phyloP scores from a whole-genome alignment of 768 basidiomycete species.

The Mycena sanguinolenta region DNA sequence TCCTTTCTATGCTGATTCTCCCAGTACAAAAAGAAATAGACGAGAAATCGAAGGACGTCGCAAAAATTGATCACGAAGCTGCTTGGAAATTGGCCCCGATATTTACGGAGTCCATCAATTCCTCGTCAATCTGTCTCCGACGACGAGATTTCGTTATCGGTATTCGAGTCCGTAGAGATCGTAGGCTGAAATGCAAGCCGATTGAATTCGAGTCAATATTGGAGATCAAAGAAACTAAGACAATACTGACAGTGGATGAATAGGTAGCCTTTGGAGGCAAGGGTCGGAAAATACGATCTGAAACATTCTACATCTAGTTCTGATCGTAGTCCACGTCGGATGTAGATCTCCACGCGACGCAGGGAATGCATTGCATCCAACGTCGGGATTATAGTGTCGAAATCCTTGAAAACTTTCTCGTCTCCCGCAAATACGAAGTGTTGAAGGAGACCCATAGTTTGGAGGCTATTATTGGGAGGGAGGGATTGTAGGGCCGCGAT shows the following conservation, averaged over 20 bases:
- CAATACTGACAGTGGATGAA: background rate
- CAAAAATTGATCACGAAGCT: too few species aligned
- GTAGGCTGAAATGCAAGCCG: background rate
- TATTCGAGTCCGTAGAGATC: too few species aligned
- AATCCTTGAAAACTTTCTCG: background rate
- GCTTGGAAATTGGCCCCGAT: too few species aligned
- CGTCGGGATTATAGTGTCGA: background rate
- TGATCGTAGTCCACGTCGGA: background rate
- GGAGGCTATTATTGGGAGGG: background rate
- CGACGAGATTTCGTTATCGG: too few species aligned
- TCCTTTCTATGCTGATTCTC: too few species aligned
- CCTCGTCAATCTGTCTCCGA: too few species aligned
- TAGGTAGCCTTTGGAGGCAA: background rate
- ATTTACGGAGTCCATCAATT: too few species aligned
- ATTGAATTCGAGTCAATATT: too few species aligned
- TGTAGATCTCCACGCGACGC: constrained; percentile 1
- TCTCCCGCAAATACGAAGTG: background rate
- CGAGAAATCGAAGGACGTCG: too few species aligned
- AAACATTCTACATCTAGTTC: background rate
- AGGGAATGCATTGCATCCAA: background rate
- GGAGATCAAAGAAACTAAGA: background rate
- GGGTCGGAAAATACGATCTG: background rate
- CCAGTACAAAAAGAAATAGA: too few species aligned
- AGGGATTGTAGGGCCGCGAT: background rate
- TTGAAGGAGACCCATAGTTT: background rate